Conservation (phyloP, 495 filamentous ascomycete species). For the Trypethelium eluteriae region DNA sequence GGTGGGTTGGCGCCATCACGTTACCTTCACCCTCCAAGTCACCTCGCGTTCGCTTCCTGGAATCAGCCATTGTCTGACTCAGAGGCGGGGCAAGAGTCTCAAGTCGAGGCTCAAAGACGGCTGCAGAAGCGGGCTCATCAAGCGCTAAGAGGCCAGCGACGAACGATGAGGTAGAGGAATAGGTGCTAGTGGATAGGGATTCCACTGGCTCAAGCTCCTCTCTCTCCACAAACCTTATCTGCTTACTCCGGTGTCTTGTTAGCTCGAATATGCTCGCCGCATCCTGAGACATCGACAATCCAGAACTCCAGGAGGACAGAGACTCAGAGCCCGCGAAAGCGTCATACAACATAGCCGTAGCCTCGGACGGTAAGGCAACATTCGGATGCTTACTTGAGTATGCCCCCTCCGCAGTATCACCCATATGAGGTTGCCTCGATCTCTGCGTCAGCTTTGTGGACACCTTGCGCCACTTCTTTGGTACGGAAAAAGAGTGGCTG, state of each 20-base stretch:
- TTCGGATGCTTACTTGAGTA: not conserved
- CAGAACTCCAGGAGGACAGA: not conserved
- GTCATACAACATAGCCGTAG: not conserved
- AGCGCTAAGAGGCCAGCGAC: not conserved
- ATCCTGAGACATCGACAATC: not conserved
- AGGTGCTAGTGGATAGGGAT: not conserved
- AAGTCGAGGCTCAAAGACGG: not conserved
- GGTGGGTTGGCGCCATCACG: not conserved
- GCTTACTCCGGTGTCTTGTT: not conserved
- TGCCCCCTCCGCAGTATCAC: not conserved
- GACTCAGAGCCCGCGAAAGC: not conserved
- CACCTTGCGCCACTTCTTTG: not conserved
- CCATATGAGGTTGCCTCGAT: not conserved
- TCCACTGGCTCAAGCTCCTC: too few species aligned
- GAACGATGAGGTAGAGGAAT: not conserved
- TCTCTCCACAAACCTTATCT: too few species aligned
- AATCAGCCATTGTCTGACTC: not conserved
- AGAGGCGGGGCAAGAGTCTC: not conserved
- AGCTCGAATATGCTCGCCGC: not conserved
- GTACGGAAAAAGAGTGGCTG: not conserved
- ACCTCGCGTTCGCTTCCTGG: not conserved
- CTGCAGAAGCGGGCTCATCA: not conserved
- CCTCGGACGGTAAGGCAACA: not conserved
- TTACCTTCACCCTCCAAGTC: not conserved
- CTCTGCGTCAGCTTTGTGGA: not conserved